Evolutionary conservation across 257 asterid species (phyloP).

Genomic region (Penstemon davidsonii): DNA sequence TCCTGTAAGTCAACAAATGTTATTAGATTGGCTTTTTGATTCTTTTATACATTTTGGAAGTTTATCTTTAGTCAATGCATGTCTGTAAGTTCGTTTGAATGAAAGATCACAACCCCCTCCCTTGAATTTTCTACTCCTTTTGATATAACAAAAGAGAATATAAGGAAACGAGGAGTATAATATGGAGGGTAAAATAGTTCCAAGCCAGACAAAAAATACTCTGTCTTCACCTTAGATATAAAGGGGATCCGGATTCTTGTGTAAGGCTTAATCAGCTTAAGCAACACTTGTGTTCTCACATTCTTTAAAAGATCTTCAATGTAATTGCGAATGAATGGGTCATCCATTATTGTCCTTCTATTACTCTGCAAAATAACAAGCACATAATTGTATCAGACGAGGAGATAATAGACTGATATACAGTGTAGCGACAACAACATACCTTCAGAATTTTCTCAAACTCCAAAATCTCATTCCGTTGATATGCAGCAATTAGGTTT

Average conservation of each 20-base stretch:
- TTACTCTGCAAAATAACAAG: constrained; percentile 63
- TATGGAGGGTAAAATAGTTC: neutral
- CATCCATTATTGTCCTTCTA: constrained; percentile 98
- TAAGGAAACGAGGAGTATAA: neutral
- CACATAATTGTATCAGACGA: constrained; percentile 15
- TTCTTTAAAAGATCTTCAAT: constrained; percentile 98
- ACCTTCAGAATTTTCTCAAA: constrained; percentile 97
- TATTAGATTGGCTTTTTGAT: neutral
- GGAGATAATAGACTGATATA: constrained; percentile 19
- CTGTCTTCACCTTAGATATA: constrained; percentile 71
- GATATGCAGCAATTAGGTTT: constrained; percentile 93
- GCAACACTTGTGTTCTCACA: constrained; percentile 96
- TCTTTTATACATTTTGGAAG: no score
- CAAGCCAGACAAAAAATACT: constrained; percentile 14
- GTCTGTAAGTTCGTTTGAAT: neutral
- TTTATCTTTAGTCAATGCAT: no score
- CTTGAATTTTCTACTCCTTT: neutral
- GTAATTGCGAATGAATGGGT: constrained; percentile 90
- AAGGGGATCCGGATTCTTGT: constrained; percentile 94
- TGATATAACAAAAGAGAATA: constrained; percentile 9
- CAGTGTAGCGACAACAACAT: constrained; percentile 6
- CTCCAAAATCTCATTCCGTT: constrained; percentile 93
- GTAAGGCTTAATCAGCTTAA: constrained; percentile 96
- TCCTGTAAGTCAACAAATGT: constrained; percentile 48
- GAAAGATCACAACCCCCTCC: neutral